Percentiles rank a stretch among this genome's conserved stretches.
phyloP scores from a whole-genome alignment of 345 rosid genomes.

The Diplotaxis tenuifolia region DNA sequence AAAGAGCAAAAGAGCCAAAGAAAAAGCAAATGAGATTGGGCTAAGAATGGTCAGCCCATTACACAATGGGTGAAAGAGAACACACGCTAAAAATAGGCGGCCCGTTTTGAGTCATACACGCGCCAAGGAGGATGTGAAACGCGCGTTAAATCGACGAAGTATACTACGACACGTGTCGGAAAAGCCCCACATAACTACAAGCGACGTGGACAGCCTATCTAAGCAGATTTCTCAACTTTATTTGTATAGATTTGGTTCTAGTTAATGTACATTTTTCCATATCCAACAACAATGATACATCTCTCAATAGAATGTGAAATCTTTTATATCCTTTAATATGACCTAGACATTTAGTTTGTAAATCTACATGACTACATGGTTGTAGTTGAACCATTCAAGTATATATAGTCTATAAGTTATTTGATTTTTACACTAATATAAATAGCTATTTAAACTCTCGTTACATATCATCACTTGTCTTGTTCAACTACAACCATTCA shows the following conservation, averaged over 20 bases:
- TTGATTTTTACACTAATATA: background rate
- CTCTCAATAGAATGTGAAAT: background rate
- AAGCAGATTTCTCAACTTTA: too few species aligned
- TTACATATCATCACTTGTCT: background rate
- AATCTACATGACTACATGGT: background rate
- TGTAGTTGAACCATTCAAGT: background rate
- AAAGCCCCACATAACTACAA: too few species aligned
- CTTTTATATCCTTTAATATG: background rate
- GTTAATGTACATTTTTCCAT: background rate
- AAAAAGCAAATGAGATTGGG: too few species aligned
- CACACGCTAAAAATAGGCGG: too few species aligned
- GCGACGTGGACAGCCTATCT: too few species aligned
- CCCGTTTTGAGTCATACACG: too few species aligned
- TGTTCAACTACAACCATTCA: constrained; percentile 5
- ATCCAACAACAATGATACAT: background rate
- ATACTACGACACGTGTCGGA: too few species aligned
- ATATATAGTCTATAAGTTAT: background rate
- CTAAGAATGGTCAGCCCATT: too few species aligned
- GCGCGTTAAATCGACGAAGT: too few species aligned
- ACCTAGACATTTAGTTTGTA: background rate
- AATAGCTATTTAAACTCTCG: background rate
- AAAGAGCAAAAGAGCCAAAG: too few species aligned
- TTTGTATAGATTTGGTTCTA: background rate
- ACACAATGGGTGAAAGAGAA: too few species aligned
- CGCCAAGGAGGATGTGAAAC: too few species aligned